Evolutionary conservation across 2,329 filamentous ascomycete genomes (phyloP), one percentile per base, ranked within the genome.

Genomic region (Cryphonectria radicalis): DNA sequence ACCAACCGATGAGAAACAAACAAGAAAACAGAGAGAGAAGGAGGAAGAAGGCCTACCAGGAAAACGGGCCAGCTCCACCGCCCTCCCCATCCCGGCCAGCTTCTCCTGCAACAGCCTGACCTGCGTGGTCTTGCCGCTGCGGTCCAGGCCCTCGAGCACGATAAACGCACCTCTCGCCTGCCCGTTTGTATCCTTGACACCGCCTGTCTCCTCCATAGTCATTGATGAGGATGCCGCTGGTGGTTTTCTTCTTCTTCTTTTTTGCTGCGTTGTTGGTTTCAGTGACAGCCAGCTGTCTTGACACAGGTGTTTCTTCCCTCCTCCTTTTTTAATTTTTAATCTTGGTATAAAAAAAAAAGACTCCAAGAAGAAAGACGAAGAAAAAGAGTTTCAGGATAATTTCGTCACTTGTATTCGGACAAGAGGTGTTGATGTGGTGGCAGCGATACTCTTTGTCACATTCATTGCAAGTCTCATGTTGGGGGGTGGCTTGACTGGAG

Each of bases 61-160:
- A 76, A 90, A 90, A 60, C 87, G 80, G 84, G 89, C 85, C 43
- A 85, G 81, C 79, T 85, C 83, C 63, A 88, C 87, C 60, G 81
- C 80, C 70, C 80, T 79, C 6, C 87, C 87, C 68, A 82, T 80
- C 75, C 85, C 83, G 8, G 84, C 80, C 71, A 89, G 84, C 32
- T 84, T 78, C 80, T 87, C 81, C 80, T 87, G 85, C 66, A 98
- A 84, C 63, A 90, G 82, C 77, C 91, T 87, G 76, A 93, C 95
- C 86, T 97, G 95, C 46, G 94, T 97, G 32, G 94, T 95, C 86
- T 98, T 98, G 70, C 95, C 95, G 60, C 94, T 94, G 74, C 94
- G 90, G 77, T 98, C 95, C 73, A 98, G 86, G 2, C 95, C 95
- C 83, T 98, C 95, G 70, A 97, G 89, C 5, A 95, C 92, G 68